Percentiles rank a stretch among this genome's conserved stretches.
Evolutionary conservation across 164 flowering plant species (phyloP).

Genomic region (Protea cynaroides): DNA sequence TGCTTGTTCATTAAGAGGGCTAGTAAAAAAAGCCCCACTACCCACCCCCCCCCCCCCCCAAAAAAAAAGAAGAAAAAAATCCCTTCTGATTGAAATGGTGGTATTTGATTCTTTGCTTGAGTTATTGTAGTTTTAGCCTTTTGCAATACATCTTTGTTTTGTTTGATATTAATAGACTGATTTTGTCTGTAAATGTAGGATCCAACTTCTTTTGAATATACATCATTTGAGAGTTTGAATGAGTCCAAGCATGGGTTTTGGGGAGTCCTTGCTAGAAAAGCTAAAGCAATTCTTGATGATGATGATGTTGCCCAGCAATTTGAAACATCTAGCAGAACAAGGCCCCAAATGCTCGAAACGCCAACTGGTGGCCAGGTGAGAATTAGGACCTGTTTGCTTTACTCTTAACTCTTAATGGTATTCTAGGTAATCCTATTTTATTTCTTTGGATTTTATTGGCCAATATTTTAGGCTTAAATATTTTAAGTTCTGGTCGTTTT

Average conservation of each 20-base stretch:
- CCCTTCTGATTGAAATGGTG: too few relatives aligned
- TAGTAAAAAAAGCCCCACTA: too few relatives aligned
- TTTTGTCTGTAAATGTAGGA: slow-evolving; percentile 30
- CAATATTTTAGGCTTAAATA: too few relatives aligned
- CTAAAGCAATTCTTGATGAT: slow-evolving; percentile 82
- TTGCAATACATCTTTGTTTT: neutral
- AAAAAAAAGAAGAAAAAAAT: too few relatives aligned
- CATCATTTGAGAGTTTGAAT: slow-evolving; percentile 37
- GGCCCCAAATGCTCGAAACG: slow-evolving; percentile 23
- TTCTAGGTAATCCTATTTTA: neutral
- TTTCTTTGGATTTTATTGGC: too few relatives aligned
- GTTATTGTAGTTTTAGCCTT: too few relatives aligned
- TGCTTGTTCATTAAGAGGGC: too few relatives aligned
- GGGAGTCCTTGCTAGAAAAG: slow-evolving; percentile 85
- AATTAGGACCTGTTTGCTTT: neutral
- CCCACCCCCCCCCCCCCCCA: too few relatives aligned
- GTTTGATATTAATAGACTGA: slow-evolving; percentile 8
- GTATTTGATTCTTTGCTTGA: too few relatives aligned
- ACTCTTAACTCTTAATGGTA: neutral
- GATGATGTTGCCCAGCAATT: slow-evolving; percentile 36
- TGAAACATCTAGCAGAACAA: slow-evolving; percentile 23
- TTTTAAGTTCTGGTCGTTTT: too few relatives aligned
- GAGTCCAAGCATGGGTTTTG: slow-evolving; percentile 73
- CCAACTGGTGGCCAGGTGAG: slow-evolving; percentile 43
- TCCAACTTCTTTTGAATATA: slow-evolving; percentile 41